These are phyloP conservation scores for Aspergillus sparsus DNA, from an alignment of 495 filamentous ascomycete genomes.

Conservation along the genomic window DNA sequence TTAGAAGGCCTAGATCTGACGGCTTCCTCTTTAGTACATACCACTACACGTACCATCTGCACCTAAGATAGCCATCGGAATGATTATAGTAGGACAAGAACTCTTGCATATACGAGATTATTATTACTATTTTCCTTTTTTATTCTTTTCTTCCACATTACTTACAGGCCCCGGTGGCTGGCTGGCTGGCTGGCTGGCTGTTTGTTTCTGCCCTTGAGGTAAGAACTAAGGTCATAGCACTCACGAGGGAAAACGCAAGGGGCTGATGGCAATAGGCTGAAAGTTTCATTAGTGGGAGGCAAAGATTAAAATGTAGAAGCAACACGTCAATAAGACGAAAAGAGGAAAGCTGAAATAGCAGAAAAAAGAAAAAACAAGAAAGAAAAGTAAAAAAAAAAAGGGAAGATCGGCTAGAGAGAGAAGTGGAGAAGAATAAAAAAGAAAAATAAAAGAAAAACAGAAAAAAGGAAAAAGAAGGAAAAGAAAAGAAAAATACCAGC, in stretches of 20 bases:
- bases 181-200: constrained; percentile 19
- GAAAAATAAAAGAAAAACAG: constrained; percentile 4
- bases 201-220: background rate
- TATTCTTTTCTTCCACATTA: constrained; percentile 11
- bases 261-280: constrained; percentile 8
- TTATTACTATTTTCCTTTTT: constrained; percentile 4
- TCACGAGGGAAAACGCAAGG: constrained; percentile 38
- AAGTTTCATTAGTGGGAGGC: constrained; percentile 12
- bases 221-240: constrained; percentile 17
- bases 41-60: background rate
- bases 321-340: constrained; percentile 1
- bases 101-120: constrained; percentile 12
- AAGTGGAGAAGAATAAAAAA: background rate
- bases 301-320: background rate
- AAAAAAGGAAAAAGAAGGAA: background rate
- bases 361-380: constrained; percentile 4
- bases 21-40: background rate
- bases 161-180: constrained; percentile 19
- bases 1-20: background rate
- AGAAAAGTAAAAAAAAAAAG: background rate
- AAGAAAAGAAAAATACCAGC: background rate
- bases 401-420: background rate
- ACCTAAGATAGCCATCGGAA: background rate
- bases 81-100: constrained; percentile 4
- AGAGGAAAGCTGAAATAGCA: background rate